Conservation (phyloP, 1,284 basidiomycete genomes). For the Porogramme epimiltina region DNA sequence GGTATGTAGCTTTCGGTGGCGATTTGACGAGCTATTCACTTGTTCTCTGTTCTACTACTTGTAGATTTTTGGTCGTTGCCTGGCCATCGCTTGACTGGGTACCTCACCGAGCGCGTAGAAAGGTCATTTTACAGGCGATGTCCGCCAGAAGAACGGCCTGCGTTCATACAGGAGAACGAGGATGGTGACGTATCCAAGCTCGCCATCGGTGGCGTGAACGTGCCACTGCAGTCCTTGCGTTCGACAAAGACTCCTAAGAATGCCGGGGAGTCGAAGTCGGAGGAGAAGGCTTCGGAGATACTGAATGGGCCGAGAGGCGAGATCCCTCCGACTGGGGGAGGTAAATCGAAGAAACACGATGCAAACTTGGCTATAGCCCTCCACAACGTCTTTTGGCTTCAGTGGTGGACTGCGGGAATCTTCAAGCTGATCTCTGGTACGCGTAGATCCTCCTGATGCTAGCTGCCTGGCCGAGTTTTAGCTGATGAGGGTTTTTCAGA, state of each 20-base stretch:
- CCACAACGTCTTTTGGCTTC: slow-evolving; percentile 53
- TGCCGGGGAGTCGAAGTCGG: too few species aligned
- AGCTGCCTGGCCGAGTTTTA: too few species aligned
- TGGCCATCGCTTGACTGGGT: slow-evolving; percentile 36
- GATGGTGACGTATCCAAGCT: too few species aligned
- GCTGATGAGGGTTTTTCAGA: slow-evolving; percentile 41
- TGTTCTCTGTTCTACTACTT: too few species aligned
- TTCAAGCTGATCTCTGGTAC: slow-evolving; percentile 57
- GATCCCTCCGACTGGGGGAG: too few species aligned
- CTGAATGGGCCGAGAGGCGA: too few species aligned
- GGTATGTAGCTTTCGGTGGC: slow-evolving; percentile 35
- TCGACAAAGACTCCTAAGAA: too few species aligned
- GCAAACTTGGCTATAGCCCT: slow-evolving; percentile 61
- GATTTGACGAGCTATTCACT: not conserved
- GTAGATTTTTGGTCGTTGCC: slow-evolving; percentile 59
- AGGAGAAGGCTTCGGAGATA: too few species aligned
- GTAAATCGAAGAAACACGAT: slow-evolving; percentile 42
- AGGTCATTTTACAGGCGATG: slow-evolving; percentile 50
- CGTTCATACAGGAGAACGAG: not conserved
- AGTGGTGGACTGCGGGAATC: slow-evolving; percentile 58
- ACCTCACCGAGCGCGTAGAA: slow-evolving; percentile 45
- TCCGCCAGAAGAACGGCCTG: slow-evolving; percentile 36
- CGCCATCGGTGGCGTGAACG: too few species aligned
- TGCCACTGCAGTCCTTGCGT: too few species aligned
- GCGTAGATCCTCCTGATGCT: too few species aligned